These are phyloP conservation scores for Sordaria brevicollis DNA, from an alignment of 495 filamentous ascomycete genomes.

Conservation along the genomic window DNA sequence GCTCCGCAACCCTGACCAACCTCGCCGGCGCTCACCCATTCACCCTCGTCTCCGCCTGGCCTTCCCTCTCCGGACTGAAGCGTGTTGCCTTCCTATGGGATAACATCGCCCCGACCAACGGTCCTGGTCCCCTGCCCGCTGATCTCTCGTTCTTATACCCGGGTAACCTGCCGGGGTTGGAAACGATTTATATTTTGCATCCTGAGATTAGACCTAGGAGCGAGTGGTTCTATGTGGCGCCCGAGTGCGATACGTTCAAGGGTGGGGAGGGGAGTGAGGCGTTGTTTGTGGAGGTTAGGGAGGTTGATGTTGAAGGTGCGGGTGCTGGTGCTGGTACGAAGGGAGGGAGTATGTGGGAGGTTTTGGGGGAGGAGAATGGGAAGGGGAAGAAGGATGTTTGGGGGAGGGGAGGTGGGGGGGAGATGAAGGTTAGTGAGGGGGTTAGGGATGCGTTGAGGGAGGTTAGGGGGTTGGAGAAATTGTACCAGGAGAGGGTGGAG, in stretches of 20 bases:
- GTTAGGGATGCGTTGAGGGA: background rate
- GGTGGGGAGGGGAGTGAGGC: background rate
- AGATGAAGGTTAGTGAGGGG: background rate
- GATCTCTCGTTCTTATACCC: background rate
- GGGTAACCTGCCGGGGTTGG: background rate
- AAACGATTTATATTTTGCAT: background rate
- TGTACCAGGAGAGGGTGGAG: background rate
- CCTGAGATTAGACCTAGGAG: background rate
- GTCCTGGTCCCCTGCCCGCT: background rate
- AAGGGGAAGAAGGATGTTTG: background rate
- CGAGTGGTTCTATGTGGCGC: background rate
- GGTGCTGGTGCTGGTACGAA: too few species aligned
- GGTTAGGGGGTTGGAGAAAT: background rate
- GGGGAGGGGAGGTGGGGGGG: background rate
- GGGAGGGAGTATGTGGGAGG: background rate
- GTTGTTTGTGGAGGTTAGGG: background rate
- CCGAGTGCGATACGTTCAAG: background rate
- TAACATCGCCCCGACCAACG: background rate
- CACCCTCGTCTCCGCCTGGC: background rate
- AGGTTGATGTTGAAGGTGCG: background rate
- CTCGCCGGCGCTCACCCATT: background rate
- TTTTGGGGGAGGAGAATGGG: background rate
- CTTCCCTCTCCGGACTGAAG: background rate
- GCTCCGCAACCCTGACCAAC: background rate
- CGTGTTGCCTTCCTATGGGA: background rate